These are phyloP conservation scores for Hypomyces perniciosus DNA, from an alignment of 2,329 filamentous ascomycete species.

Conservation along the genomic window DNA sequence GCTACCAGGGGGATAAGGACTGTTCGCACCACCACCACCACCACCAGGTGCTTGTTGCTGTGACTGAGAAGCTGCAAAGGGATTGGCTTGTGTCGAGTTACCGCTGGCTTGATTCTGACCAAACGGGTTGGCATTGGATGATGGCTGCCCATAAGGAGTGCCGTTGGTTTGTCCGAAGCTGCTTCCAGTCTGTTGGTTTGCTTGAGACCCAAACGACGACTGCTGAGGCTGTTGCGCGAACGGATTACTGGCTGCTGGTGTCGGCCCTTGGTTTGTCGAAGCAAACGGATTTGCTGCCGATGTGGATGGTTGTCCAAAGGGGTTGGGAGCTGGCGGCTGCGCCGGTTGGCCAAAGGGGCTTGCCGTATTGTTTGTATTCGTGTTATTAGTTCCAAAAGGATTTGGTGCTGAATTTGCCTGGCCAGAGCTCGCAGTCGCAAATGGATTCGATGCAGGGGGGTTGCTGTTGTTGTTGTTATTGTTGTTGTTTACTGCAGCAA, in stretches of 20 bases:
- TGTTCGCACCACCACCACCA: slow-evolving; percentile 13
- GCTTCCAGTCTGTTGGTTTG: slow-evolving; percentile 7
- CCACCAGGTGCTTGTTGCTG: slow-evolving; percentile 7
- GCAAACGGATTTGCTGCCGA: slow-evolving; percentile 25
- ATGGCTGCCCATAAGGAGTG: slow-evolving; percentile 19
- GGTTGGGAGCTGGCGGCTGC: slow-evolving; percentile 11
- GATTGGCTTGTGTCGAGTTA: slow-evolving; percentile 17
- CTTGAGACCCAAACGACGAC: slow-evolving; percentile 7
- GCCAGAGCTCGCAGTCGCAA: slow-evolving; percentile 18
- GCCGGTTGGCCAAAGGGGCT: slow-evolving; percentile 21
- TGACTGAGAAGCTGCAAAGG: slow-evolving; percentile 19
- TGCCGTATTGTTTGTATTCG: slow-evolving; percentile 7
- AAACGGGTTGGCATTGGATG: slow-evolving; percentile 20
- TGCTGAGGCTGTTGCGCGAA: slow-evolving; percentile 22
- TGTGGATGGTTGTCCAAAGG: slow-evolving; percentile 24
- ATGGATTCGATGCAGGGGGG: slow-evolving; percentile 22
- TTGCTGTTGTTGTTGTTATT: slow-evolving; percentile 16
- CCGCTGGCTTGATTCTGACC: slow-evolving; percentile 20
- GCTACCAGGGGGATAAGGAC: slow-evolving; percentile 41
- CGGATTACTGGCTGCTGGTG: slow-evolving; percentile 19
- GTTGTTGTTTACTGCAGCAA: slow-evolving; percentile 18
- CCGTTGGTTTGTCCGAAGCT: slow-evolving; percentile 12
- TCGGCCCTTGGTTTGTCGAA: slow-evolving; percentile 14
- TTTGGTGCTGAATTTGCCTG: slow-evolving; percentile 10
- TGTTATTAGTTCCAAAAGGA: slow-evolving; percentile 11